Evolutionary conservation across 2,329 filamentous ascomycete genomes (phyloP).

Genomic region (Colletotrichum lindemuthianum): DNA sequence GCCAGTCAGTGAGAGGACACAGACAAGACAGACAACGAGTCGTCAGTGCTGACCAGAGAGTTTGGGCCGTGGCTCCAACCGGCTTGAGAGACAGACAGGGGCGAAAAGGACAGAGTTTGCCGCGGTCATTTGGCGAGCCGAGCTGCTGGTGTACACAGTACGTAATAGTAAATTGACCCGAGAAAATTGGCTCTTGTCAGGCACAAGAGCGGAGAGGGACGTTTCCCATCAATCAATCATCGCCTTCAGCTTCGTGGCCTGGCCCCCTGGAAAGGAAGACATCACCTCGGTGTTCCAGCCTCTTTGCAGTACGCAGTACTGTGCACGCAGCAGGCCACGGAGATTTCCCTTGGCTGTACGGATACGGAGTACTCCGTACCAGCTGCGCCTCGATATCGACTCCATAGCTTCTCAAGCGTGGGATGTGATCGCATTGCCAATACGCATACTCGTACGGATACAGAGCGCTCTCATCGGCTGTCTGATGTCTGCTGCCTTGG

Average conservation of each 20-base stretch:
- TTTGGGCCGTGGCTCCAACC: too few species aligned
- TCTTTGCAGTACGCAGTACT: neutral
- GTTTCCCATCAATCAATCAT: conserved; percentile 18
- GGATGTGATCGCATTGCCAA: too few species aligned
- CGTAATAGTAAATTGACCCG: conserved; percentile 26
- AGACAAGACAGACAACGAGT: too few species aligned
- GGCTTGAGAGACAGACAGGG: too few species aligned
- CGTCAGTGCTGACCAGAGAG: too few species aligned
- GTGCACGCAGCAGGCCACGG: conserved; percentile 21
- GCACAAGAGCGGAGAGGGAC: conserved; percentile 16
- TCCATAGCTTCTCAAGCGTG: conserved; percentile 7
- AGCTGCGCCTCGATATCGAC: conserved; percentile 19
- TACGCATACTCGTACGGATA: neutral
- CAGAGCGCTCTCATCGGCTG: neutral
- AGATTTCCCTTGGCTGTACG: conserved; percentile 23
- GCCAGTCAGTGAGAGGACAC: too few species aligned
- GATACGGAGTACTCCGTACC: neutral
- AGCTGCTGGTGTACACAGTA: conserved; percentile 14
- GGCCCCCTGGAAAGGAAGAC: too few species aligned
- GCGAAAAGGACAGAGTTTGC: neutral
- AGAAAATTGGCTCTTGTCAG: conserved; percentile 27
- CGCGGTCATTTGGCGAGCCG: conserved; percentile 26
- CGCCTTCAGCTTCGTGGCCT: too few species aligned
- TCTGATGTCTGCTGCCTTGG: too few species aligned
- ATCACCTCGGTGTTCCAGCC: too few species aligned